phyloP scores from a whole-genome alignment of 371 early-diverging fungal species.

The Phascolomyces articulosus region DNA sequence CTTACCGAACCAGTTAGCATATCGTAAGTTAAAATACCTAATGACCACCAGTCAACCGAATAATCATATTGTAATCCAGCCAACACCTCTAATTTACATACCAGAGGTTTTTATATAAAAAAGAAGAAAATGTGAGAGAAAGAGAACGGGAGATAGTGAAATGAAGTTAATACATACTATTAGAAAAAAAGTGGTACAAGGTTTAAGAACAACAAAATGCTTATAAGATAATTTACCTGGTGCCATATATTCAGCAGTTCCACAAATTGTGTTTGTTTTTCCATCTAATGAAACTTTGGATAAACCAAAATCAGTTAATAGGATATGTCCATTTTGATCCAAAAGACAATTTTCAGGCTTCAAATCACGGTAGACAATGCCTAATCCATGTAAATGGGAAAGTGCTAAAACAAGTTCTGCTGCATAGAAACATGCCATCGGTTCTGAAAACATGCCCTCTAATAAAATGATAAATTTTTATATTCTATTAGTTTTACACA shows the following conservation, averaged over 20 bases:
- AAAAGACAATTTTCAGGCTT: slow-evolving; percentile 92
- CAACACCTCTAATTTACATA: slow-evolving; percentile 69
- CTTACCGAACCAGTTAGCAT: slow-evolving; percentile 79
- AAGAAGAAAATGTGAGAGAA: not conserved
- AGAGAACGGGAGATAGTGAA: not conserved
- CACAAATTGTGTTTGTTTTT: slow-evolving; percentile 89
- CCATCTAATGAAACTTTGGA: slow-evolving; percentile 76
- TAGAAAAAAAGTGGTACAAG: no score
- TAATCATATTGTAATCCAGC: slow-evolving; percentile 83
- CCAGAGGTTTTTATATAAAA: not conserved
- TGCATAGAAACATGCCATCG: slow-evolving; percentile 80
- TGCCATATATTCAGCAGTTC: slow-evolving; percentile 86
- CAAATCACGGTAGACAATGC: slow-evolving; percentile 88
- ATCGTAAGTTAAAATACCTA: slow-evolving; percentile 91
- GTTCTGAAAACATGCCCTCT: slow-evolving; percentile 83
- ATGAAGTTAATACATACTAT: not conserved
- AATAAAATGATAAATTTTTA: slow-evolving; percentile 5
- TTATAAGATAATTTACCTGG: slow-evolving; percentile 28
- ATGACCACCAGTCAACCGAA: slow-evolving; percentile 93
- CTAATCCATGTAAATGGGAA: slow-evolving; percentile 83
- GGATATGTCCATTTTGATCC: slow-evolving; percentile 79
- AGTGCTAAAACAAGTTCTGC: slow-evolving; percentile 86
- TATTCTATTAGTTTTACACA: not conserved
- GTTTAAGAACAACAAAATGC: no score
- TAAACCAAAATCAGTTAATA: slow-evolving; percentile 91